These are phyloP conservation scores for Fusarium oligoseptatum DNA, from an alignment of 2,329 filamentous ascomycete species.

Conservation along the genomic window DNA sequence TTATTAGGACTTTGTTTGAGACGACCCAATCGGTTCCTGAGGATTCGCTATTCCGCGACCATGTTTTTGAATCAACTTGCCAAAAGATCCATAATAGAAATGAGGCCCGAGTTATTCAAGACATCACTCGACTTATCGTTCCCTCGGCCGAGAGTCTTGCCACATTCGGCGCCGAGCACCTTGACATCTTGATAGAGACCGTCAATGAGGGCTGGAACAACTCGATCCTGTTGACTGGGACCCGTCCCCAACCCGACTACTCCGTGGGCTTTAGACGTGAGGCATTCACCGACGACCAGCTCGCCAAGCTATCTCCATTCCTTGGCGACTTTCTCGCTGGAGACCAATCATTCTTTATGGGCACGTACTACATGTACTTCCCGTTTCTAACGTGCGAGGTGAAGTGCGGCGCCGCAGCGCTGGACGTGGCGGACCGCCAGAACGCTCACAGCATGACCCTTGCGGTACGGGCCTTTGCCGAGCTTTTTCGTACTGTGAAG, in stretches of 20 bases:
- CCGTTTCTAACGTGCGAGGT: constrained; percentile 64
- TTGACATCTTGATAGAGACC: background rate
- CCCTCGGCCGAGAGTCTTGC: constrained; percentile 54
- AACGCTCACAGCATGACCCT: constrained; percentile 58
- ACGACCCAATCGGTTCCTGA: constrained; percentile 32
- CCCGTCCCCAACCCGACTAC: constrained; percentile 60
- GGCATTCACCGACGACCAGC: constrained; percentile 59
- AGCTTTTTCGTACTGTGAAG: constrained; percentile 54
- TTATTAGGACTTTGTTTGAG: background rate
- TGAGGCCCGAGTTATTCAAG: constrained; percentile 53
- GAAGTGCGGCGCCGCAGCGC: constrained; percentile 56
- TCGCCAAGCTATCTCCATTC: constrained; percentile 56
- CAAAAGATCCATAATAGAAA: constrained; percentile 51
- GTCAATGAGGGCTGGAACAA: background rate
- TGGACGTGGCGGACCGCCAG: constrained; percentile 55
- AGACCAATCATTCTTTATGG: constrained; percentile 58
- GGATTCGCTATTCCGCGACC: constrained; percentile 54
- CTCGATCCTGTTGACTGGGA: constrained; percentile 49
- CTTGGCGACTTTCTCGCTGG: constrained; percentile 50
- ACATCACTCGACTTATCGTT: constrained; percentile 53
- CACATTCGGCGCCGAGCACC: constrained; percentile 9
- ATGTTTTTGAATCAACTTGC: constrained; percentile 54
- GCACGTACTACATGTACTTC: constrained; percentile 62
- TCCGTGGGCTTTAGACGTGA: constrained; percentile 56
- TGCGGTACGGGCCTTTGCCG: constrained; percentile 54